A percentile compares a stretch with the other conserved stretches of the same genome.
Evolutionary conservation across 495 filamentous ascomycete species (phyloP).

Genomic region (Penicillium crystallinum): DNA sequence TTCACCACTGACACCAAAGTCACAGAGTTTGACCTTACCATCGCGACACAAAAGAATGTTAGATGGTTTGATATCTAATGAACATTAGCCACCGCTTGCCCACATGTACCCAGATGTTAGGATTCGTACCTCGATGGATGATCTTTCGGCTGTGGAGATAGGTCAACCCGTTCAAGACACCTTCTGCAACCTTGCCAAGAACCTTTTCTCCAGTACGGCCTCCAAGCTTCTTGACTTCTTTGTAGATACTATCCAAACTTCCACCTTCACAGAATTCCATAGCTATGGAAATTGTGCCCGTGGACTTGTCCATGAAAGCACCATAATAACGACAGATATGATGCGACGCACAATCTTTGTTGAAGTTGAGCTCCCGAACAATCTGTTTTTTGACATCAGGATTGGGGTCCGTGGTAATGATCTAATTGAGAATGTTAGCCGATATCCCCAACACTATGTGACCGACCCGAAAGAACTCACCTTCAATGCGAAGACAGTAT

Average conservation of each 20-base stretch:
- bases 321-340: conserved; percentile 98
- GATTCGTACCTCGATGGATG: conserved; percentile 70
- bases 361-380: conserved; percentile 89
- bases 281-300: conserved; percentile 92
- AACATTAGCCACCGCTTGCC: neutral
- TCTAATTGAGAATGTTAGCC: conserved; percentile 46
- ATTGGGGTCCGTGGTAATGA: conserved; percentile 96
- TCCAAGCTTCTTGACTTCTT: conserved; percentile 90
- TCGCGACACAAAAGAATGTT: conserved; percentile 92
- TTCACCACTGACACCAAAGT: conserved; percentile 96
- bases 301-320: conserved; percentile 87
- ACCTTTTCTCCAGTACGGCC: conserved; percentile 97
- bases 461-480: conserved; percentile 44
- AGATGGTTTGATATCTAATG: conserved; percentile 87
- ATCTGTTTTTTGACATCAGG: conserved; percentile 98
- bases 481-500: conserved; percentile 95
- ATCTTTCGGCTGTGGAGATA: conserved; percentile 97
- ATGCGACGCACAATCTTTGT: conserved; percentile 89
- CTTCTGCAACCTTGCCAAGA: conserved; percentile 95
- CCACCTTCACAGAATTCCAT: conserved; percentile 99
- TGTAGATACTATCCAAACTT: conserved; percentile 91
- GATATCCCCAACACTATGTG: no score
- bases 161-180: conserved; percentile 86
- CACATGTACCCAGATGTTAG: neutral
- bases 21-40: conserved; percentile 94